A percentile compares a stretch with the other conserved stretches of the same genome.
Evolutionary conservation across 208 protist genomes (phyloP).

Genomic region (Endotrypanum monterogeii): DNA sequence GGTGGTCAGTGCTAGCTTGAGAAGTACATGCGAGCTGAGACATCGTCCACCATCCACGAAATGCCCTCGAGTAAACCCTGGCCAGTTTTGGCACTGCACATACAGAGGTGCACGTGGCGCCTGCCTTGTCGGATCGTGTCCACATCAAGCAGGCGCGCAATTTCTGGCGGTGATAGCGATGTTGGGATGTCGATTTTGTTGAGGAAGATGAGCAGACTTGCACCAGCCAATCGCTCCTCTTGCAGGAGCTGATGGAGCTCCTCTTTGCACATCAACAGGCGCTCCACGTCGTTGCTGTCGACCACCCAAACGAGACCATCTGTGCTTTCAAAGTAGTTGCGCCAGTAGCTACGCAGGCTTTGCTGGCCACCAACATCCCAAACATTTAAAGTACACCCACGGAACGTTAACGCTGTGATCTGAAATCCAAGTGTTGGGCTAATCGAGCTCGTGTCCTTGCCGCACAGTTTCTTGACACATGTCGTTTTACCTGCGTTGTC

Average conservation of each 20-base stretch:
- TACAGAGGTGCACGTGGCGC: constrained; percentile 95
- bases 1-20: constrained; percentile 29
- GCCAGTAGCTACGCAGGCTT: constrained; percentile 98
- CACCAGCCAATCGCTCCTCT: constrained; percentile 97
- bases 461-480: constrained; percentile 99
- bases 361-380: constrained; percentile 99
- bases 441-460: constrained; percentile 97
- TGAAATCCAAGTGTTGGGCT: constrained; percentile 99
- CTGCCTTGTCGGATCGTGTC: constrained; percentile 77
- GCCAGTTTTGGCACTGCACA: constrained; percentile 96
- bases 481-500: constrained; percentile 99
- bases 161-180: constrained; percentile 60
- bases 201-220: constrained; percentile 99
- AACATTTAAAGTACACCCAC: constrained; percentile 97
- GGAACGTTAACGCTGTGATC: constrained; percentile 97
- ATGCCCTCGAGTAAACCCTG: constrained; percentile 97
- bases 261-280: constrained; percentile 90
- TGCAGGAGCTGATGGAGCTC: constrained; percentile 96
- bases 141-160: constrained; percentile 75
- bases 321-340: constrained; percentile 98
- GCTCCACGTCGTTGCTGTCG: constrained; percentile 94
- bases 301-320: constrained; percentile 97
- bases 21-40: constrained; percentile 93
- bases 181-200: constrained; percentile 99
- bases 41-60: constrained; percentile 98